Percentiles rank a stretch among this genome's conserved stretches.
phyloP scores from a whole-genome alignment of 306 rosid species.

The Hylodesmum podocarpum region DNA sequence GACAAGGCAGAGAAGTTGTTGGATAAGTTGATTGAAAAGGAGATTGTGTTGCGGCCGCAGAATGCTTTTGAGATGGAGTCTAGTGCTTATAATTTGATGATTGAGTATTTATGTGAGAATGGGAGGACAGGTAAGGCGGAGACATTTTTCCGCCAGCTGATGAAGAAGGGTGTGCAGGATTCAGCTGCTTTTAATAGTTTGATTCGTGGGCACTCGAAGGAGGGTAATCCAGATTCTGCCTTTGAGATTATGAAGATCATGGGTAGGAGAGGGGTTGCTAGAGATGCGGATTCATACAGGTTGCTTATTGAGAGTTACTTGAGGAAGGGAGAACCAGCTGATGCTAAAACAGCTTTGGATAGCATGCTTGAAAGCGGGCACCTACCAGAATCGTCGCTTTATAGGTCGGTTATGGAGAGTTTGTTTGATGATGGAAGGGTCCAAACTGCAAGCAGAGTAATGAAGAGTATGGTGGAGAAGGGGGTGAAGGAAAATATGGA shows the following conservation, averaged over 20 bases:
- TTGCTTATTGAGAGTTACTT: constrained; percentile 79
- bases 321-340: constrained; percentile 87
- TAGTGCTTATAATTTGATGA: constrained; percentile 74
- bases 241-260: constrained; percentile 81
- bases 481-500: constrained; percentile 82
- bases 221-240: constrained; percentile 86
- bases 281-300: constrained; percentile 67
- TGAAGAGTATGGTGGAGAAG: constrained; percentile 90
- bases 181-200: constrained; percentile 74
- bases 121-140: constrained; percentile 81
- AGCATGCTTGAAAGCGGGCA: constrained; percentile 88
- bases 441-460: constrained; percentile 92
- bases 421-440: constrained; percentile 86
- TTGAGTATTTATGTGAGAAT: constrained; percentile 66
- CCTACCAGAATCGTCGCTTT: constrained; percentile 63
- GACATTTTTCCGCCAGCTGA: constrained; percentile 67
- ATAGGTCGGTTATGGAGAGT: constrained; percentile 69
- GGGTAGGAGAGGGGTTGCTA: constrained; percentile 73
- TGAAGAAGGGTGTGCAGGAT: constrained; percentile 84
- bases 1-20: constrained; percentile 71
- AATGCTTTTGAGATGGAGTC: constrained; percentile 66
- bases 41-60: constrained; percentile 68
- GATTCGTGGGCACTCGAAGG: constrained; percentile 79
- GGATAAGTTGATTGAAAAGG: constrained; percentile 82
- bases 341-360: constrained; percentile 82